Base-by-base conservation (phyloP, 306 rosid genomes). In the Citrullus mucosospermus region DNA sequence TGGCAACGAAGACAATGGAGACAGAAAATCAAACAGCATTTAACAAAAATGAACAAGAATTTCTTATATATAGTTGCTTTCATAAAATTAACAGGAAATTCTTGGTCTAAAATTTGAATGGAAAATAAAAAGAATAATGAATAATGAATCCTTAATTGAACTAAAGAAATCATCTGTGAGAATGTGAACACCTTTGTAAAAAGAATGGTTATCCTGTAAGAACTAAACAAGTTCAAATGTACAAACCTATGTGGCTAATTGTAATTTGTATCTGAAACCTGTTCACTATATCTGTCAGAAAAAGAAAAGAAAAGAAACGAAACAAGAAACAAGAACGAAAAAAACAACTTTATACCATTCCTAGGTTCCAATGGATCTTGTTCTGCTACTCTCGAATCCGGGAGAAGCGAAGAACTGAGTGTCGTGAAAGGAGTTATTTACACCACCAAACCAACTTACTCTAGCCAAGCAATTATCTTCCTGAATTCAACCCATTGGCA, bases 151-250 rank as follows among this genome's bases (percentile, higher is more conserved):
- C 38, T 70, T 25, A 13, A 44, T 46, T 15, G 60, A n/a, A 50
- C 44, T 32, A 73, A 51, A 51, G 61, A 30, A 73, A 73, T 17
- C 61, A 51, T 53, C 51, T 73, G 61, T 50, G 25, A 73, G 55
- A 68, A 68, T 32, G 41, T 68, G 55, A 69, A 69, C 46, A 25
- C 36, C 76, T 28, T 48, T 17, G 36, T 73, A 51, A 53, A 73
- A 73, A 51, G 78, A 73, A 73, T 73, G 78, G 61, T 73, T 53
- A 53, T 51, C 61, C 62, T 73, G 78, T 73, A 73, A 53, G 60
- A 73, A 51, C 44, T 72, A 46, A 50, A 72, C 77, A 22, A 72
- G 77, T 72, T 72, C 77, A 72, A 48, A n/a, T 72, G 41, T 72
- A 72, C 77, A 72, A 72, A 72, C 25, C 77, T 73, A 73, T 32